phyloP scores from a whole-genome alignment of 2,329 filamentous ascomycete genomes.

The Neocatenulostroma microsporum region DNA sequence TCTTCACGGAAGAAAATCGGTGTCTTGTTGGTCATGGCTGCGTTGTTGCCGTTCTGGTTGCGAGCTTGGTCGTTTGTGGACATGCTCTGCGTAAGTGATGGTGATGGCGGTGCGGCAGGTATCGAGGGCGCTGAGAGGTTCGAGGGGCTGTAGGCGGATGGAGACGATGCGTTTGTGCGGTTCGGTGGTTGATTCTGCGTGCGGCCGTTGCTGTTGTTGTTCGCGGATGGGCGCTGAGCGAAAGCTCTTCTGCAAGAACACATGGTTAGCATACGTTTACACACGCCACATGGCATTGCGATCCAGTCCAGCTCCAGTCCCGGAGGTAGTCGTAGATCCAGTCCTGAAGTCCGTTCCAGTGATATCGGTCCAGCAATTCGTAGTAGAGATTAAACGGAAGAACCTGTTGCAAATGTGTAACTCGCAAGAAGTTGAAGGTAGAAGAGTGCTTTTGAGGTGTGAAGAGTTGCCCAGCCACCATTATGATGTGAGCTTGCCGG shows the following conservation, averaged over 20 bases:
- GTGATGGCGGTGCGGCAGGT: slow-evolving; percentile 27
- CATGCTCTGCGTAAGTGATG: slow-evolving; percentile 54
- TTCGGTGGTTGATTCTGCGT: slow-evolving; percentile 24
- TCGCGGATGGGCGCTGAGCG: slow-evolving; percentile 3
- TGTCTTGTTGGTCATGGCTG: slow-evolving; percentile 59
- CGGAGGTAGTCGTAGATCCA: too few species aligned
- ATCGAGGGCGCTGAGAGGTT: slow-evolving; percentile 21
- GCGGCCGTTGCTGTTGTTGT: slow-evolving; percentile 15
- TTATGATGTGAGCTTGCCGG: too few species aligned
- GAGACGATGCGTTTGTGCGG: slow-evolving; percentile 26
- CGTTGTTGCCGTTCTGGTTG: slow-evolving; percentile 19
- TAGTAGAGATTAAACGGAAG: too few species aligned
- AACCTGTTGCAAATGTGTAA: too few species aligned
- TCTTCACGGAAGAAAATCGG: slow-evolving; percentile 68
- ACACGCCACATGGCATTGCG: too few species aligned
- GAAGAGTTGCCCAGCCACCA: too few species aligned
- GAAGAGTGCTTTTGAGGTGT: too few species aligned
- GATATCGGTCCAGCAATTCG: too few species aligned
- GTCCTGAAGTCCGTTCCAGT: too few species aligned
- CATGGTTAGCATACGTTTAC: too few species aligned
- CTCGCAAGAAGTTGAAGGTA: too few species aligned
- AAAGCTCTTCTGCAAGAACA: background rate
- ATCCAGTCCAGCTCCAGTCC: too few species aligned
- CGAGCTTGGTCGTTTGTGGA: slow-evolving; percentile 57
- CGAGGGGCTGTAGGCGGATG: slow-evolving; percentile 25